Conservation (phyloP, 2,329 filamentous ascomycete genomes). For the Simplicillium sp. region DNA sequence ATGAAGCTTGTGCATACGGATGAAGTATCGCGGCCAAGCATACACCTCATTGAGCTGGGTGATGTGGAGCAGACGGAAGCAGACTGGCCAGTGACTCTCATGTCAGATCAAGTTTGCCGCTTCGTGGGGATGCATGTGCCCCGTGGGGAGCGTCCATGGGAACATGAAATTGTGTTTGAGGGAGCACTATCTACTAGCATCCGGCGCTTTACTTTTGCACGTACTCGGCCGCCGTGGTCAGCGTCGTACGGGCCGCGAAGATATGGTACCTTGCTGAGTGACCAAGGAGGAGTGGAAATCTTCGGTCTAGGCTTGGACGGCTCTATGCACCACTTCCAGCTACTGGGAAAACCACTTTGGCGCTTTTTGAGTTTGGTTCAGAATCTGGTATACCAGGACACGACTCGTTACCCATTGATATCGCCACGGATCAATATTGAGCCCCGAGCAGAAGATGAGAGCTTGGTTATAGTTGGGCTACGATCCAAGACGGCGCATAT, state of each 20-base stretch:
- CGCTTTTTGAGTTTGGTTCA: conserved; percentile 65
- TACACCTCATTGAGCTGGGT: conserved; percentile 37
- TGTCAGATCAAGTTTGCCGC: conserved; percentile 36
- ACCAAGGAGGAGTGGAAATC: conserved; percentile 37
- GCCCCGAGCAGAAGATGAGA: conserved; percentile 13
- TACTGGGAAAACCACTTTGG: conserved; percentile 55
- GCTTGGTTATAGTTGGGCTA: background rate
- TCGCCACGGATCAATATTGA: background rate
- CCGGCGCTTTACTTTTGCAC: conserved; percentile 42
- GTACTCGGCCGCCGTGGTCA: conserved; percentile 43
- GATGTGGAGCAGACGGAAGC: conserved; percentile 15
- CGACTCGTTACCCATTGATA: conserved; percentile 38
- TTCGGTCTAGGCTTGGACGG: conserved; percentile 63
- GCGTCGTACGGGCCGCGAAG: conserved; percentile 19
- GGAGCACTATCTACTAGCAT: conserved; percentile 47
- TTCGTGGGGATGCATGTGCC: conserved; percentile 43
- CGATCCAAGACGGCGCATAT: conserved; percentile 2
- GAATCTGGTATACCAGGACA: conserved; percentile 47
- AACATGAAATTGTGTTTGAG: conserved; percentile 42
- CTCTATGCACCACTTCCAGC: conserved; percentile 57
- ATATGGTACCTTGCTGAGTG: conserved; percentile 33
- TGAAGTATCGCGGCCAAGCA: conserved; percentile 28
- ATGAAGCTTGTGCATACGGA: conserved; percentile 37
- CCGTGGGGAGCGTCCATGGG: conserved; percentile 26
- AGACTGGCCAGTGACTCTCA: conserved; percentile 31